Base-by-base conservation (phyloP, 768 basidiomycete species). In the Mycena floridula region DNA sequence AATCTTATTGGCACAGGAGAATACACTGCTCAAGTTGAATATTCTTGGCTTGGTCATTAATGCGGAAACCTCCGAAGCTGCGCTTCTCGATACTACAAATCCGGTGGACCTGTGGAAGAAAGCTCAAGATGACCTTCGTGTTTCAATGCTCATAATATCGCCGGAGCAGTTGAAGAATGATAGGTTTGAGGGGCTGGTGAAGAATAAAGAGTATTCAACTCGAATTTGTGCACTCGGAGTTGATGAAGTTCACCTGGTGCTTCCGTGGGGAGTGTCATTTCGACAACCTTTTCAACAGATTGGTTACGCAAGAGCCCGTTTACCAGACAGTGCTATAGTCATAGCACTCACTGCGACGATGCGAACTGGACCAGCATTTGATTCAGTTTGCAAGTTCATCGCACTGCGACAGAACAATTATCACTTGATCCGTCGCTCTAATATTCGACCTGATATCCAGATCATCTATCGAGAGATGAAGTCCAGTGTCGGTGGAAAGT, bases 191-290 rank as follows among this genome's bases (percentile, higher is more conserved):
- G n/a, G n/a, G 28, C 47, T 62, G 11, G 41, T 60, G 13, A 44
- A 43, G 6, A 32, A 43, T 25, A 40, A 48, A 27, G 20, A 15
- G 1, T 63, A 61, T 41, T 39, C 28, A n/a, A 43, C 40, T 5
- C 53, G 55, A 3, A 39, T 63, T 13, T 54, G 50, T 27, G 50
- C 45, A 12, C 48, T 58, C 32, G 58, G 52, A 2, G 49, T 64
- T 15, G 60, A 64, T 39, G 59, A 62, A 42, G 39, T 55, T 20
- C 62, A 61, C 40, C 50, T 62, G 1, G 43, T 61, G 8, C 7
- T 44, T 25, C 32, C 40, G 13, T 61, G 59, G 60, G 61, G 61
- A 9, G 46, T 41, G 20, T 18, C 40, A 7, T 61, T 62, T 30
- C 53, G 56, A 1, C 39, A 49, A 6, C 46, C 54, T n/a, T 62